Conservation (phyloP, 2,329 filamentous ascomycete genomes). For the Colletotrichum sp. region DNA sequence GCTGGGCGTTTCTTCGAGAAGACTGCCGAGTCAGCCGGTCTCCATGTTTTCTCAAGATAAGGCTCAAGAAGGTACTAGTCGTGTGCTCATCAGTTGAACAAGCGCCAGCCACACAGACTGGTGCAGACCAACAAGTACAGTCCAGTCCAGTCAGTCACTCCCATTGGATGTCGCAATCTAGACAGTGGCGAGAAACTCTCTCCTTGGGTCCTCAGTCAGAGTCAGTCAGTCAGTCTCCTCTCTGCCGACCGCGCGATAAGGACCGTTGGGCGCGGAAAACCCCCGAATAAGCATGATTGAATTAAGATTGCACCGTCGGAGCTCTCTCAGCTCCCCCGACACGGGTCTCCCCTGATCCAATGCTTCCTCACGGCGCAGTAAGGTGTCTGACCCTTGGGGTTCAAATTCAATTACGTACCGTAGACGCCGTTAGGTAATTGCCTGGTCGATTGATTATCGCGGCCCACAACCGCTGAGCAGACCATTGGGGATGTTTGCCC, state of each 20-base stretch:
- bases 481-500: neutral
- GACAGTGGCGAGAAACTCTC: neutral
- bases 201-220: neutral
- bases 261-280: neutral
- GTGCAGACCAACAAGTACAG: neutral
- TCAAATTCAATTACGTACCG: conserved; percentile 5
- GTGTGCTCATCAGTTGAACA: neutral
- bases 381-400: neutral
- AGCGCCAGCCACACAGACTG: neutral
- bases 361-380: neutral
- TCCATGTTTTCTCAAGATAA: conserved; percentile 4
- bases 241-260: neutral
- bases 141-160: neutral
- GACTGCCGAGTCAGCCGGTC: conserved; percentile 14
- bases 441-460: neutral
- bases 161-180: neutral
- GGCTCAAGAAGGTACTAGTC: neutral
- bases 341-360: neutral
- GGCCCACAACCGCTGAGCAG: neutral
- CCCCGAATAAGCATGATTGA: conserved; percentile 15
- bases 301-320: conserved; percentile 13
- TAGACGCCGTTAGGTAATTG: neutral
- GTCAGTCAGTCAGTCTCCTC: neutral
- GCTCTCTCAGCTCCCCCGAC: neutral
- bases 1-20: neutral